Conservation (phyloP, 345 rosid species). For the Hevea brasiliensis region DNA sequence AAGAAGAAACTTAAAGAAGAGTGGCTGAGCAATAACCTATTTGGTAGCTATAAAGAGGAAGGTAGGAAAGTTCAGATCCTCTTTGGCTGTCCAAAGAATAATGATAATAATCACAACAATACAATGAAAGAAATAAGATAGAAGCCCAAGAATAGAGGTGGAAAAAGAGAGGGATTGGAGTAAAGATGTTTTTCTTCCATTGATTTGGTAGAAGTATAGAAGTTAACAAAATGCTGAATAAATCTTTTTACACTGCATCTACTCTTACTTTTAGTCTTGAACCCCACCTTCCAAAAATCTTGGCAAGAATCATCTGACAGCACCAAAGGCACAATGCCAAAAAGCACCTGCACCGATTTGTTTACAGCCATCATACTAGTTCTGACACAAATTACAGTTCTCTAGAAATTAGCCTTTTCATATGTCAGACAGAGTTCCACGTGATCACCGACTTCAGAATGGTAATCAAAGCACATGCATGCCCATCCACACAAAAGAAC, state of each 20-base stretch:
- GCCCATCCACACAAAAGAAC: not conserved
- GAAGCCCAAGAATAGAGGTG: too few species aligned
- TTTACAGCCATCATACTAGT: not conserved
- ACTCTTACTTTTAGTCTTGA: conserved; percentile 3
- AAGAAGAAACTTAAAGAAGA: too few species aligned
- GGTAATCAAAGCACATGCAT: not conserved
- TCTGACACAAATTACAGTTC: not conserved
- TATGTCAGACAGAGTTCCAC: not conserved
- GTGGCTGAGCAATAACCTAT: too few species aligned
- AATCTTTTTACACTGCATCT: conserved; percentile 6
- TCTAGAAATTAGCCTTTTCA: not conserved
- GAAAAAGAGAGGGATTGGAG: too few species aligned
- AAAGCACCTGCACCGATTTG: conserved; percentile 14
- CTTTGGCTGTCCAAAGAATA: too few species aligned
- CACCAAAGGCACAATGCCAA: not conserved
- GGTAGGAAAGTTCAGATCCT: too few species aligned
- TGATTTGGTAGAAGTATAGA: not conserved
- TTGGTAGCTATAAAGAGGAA: too few species aligned
- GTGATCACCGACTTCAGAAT: not conserved
- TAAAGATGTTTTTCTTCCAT: not conserved
- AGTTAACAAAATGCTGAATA: not conserved
- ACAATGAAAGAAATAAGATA: too few species aligned
- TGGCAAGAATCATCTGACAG: not conserved
- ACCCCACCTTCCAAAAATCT: conserved; percentile 4
- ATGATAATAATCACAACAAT: too few species aligned